Evolutionary conservation across 305 asterid genomes (phyloP), one percentile per base, ranked within the genome.

Genomic region (Nicotiana rustica): DNA sequence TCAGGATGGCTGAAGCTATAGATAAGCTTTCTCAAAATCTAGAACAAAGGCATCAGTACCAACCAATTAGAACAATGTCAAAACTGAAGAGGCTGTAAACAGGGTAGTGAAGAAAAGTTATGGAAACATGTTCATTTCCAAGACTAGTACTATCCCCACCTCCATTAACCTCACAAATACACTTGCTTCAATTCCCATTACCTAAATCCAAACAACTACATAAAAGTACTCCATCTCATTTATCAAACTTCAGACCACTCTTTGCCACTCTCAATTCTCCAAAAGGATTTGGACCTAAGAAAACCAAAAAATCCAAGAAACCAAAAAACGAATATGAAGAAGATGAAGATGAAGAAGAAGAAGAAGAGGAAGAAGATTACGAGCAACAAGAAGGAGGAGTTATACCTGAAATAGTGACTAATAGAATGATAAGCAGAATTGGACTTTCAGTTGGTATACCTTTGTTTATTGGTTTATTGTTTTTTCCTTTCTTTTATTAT

Each of bases 401-500:
- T 29, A 94, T 96, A 62, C 99, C 99, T 49, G 97, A 94, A 86
- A 90, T 94, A 81, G 95, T 96, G 65, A 96, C 99, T 31, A 94
- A 94, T 84, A 89, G 99, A 84, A 96, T 96, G 99, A 94, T 96
- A 35, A 89, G 86, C 81, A 91, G 97, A 87, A 90, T 96, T 91
- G 98, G 85, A 15, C 33, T 91, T 0, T 87, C 97, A 0, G 98
- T 96, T 5, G 99, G 99, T 18, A 86, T 90, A 76, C 99, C 99
- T 49, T 89, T 94, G 67, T 91, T 91, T 31, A 68, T 89, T n/a
- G 99, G 99, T 81, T 83, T 94, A 2, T 66, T 90, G 73, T 93
- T 96, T 88, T 96, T 94, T 85, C 99, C 99, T 6, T 91, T 94
- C 87, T 94, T 94, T 89, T 96, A 96, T 81, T 94, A 94, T 60